Percentiles rank a stretch among this genome's conserved stretches.
phyloP scores from a whole-genome alignment of 78 protist species.

The Dictyostelium purpureum region DNA sequence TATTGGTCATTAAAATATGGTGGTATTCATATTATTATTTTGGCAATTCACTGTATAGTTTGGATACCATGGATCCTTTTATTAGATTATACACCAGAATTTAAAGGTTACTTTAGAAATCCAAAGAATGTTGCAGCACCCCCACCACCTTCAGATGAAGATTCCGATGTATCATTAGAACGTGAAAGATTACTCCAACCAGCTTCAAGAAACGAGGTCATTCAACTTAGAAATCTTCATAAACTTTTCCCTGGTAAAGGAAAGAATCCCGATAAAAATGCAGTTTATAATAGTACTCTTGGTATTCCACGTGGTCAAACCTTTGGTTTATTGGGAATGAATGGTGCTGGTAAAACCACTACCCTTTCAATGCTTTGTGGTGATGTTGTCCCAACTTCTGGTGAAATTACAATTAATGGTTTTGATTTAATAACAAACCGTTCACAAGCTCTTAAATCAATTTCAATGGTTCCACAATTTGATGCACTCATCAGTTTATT shows the following conservation, averaged over 20 bases:
- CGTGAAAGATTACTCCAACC: background rate
- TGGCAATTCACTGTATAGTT: conserved; percentile 14
- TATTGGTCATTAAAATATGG: conserved; percentile 9
- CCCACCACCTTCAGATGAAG: conserved; percentile 5
- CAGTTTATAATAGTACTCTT: conserved; percentile 31
- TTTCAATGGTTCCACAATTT: conserved; percentile 49
- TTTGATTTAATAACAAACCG: conserved; percentile 14
- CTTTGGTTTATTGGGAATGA: conserved; percentile 43
- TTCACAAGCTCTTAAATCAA: conserved; percentile 30
- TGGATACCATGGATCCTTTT: conserved; percentile 30
- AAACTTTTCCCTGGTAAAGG: conserved; percentile 36
- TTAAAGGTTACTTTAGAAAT: conserved; percentile 24
- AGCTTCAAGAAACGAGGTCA: background rate
- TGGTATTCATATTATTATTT: background rate
- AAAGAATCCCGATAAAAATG: conserved; percentile 39
- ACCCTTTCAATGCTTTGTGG: conserved; percentile 92
- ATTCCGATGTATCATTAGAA: conserved; percentile 43
- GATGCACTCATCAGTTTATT: conserved; percentile 47
- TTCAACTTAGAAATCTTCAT: conserved; percentile 15
- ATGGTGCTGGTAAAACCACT: conserved; percentile 91
- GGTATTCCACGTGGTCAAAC: conserved; percentile 58
- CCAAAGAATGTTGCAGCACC: conserved; percentile 30
- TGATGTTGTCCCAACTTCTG: conserved; percentile 85
- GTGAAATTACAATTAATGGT: conserved; percentile 87
- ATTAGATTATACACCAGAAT: conserved; percentile 18